Conservation (phyloP, 1,139 yeast genomes). For the Kodamaea fungicola region DNA sequence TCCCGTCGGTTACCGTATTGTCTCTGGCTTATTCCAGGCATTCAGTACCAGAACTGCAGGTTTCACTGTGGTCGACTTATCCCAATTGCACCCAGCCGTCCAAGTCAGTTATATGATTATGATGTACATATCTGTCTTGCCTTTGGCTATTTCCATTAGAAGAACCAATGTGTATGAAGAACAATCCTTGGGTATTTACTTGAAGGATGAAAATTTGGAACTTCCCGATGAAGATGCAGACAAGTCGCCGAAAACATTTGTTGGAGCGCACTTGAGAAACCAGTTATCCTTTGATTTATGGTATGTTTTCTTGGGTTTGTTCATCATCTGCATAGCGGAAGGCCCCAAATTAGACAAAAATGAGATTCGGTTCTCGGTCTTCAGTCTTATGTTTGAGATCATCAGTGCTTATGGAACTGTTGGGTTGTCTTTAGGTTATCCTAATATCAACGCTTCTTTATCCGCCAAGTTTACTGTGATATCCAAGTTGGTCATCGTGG, state of each 20-base stretch:
- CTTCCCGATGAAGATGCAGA: constrained; percentile 22
- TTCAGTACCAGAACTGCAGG: constrained; percentile 95
- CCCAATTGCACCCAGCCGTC: constrained; percentile 79
- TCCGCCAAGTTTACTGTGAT: constrained; percentile 67
- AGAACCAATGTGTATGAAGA: constrained; percentile 97
- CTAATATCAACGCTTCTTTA: constrained; percentile 63
- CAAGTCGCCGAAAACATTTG: constrained; percentile 52
- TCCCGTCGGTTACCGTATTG: constrained; percentile 63
- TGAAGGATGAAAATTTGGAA: constrained; percentile 36
- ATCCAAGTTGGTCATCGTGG: constrained; percentile 81
- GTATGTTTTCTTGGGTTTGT: constrained; percentile 85
- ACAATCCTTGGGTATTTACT: constrained; percentile 85
- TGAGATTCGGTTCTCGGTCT: constrained; percentile 57
- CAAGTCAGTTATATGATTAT: constrained; percentile 91
- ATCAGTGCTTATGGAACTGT: constrained; percentile 97
- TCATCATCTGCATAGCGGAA: constrained; percentile 84
- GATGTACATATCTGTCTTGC: constrained; percentile 98
- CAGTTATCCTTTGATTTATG: constrained; percentile 94
- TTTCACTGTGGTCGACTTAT: constrained; percentile 65
- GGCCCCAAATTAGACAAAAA: constrained; percentile 53
- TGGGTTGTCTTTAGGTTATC: constrained; percentile 84
- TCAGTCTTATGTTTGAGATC: constrained; percentile 77
- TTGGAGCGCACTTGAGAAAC: constrained; percentile 84
- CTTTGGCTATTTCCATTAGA: constrained; percentile 92
- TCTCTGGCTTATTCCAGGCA: constrained; percentile 88